These are phyloP conservation scores for Davidsoniella eucalypti DNA, from an alignment of 2,329 filamentous ascomycete genomes.

Conservation along the genomic window DNA sequence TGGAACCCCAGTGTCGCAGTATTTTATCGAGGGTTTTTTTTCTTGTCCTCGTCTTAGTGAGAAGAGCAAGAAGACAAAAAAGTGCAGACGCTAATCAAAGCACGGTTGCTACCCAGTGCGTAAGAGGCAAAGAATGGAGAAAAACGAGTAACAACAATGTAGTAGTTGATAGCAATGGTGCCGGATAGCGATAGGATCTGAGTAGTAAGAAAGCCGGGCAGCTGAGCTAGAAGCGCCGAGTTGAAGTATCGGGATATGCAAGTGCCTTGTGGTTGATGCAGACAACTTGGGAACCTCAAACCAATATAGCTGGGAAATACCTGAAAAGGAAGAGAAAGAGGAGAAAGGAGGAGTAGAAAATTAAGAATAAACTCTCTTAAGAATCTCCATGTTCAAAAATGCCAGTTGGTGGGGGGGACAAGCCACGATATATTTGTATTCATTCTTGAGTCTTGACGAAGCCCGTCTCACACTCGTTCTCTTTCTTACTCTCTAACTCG, in stretches of 20 bases:
- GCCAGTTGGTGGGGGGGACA: too few relatives aligned
- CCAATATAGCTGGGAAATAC: not conserved
- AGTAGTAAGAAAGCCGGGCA: too few relatives aligned
- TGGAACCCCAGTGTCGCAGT: conserved; percentile 5
- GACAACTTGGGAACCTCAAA: not conserved
- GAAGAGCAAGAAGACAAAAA: not conserved
- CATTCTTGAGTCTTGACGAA: too few relatives aligned
- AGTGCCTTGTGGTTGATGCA: not conserved
- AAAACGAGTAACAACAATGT: not conserved
- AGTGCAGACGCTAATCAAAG: not conserved
- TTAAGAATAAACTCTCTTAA: not conserved
- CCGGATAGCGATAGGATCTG: too few relatives aligned
- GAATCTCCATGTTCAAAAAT: too few relatives aligned
- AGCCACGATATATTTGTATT: too few relatives aligned
- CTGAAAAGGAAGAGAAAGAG: not conserved
- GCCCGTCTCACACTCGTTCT: not conserved
- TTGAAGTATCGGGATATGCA: not conserved
- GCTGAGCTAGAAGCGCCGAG: not conserved
- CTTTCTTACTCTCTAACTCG: not conserved
- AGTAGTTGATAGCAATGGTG: too few relatives aligned
- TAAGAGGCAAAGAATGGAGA: not conserved
- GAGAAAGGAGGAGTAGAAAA: not conserved
- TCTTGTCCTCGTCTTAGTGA: not conserved
- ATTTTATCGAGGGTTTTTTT: not conserved
- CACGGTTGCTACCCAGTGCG: not conserved